Conservation (phyloP, 2,329 filamentous ascomycete genomes). For the Byssothecium circinans region DNA sequence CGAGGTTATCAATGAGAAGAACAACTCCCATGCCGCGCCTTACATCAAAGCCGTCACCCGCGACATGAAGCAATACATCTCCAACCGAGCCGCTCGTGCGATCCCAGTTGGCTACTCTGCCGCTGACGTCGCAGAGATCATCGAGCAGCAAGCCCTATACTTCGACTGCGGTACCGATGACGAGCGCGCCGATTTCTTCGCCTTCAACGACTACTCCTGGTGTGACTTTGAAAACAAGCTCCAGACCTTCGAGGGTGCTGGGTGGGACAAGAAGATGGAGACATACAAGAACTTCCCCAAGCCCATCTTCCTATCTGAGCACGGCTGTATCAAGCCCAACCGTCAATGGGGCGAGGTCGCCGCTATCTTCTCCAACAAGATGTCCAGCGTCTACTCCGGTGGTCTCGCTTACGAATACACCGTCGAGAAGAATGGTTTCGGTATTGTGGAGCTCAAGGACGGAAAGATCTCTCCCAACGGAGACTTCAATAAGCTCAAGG, state of each 20-base stretch:
- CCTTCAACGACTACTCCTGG: conserved; percentile 89
- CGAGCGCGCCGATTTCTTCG: conserved; percentile 84
- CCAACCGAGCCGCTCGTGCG: conserved; percentile 64
- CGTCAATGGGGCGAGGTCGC: conserved; percentile 79
- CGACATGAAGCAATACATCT: conserved; percentile 79
- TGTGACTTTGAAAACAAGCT: conserved; percentile 53
- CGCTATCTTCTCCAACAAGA: conserved; percentile 77
- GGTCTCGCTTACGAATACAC: conserved; percentile 96
- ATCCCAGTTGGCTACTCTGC: conserved; percentile 82
- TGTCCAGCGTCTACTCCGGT: conserved; percentile 90
- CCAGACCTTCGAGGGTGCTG: conserved; percentile 62
- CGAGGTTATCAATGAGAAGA: conserved; percentile 70
- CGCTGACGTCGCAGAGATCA: conserved; percentile 82
- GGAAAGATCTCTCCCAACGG: conserved; percentile 58
- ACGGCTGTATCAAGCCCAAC: conserved; percentile 80
- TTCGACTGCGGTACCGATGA: conserved; percentile 91
- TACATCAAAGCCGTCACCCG: conserved; percentile 74
- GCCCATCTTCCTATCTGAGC: conserved; percentile 85
- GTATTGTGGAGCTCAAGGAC: conserved; percentile 70
- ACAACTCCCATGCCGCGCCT: conserved; percentile 67
- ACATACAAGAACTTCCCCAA: conserved; percentile 41
- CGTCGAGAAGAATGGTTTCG: conserved; percentile 65
- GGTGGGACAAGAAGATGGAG: conserved; percentile 65
- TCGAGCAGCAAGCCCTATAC: conserved; percentile 82
- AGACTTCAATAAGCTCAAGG: conserved; percentile 64